A percentile compares a stretch with the other conserved stretches of the same genome.
Conservation (phyloP, 202 grass and related monocot genomes). For the Panicum hallii region DNA sequence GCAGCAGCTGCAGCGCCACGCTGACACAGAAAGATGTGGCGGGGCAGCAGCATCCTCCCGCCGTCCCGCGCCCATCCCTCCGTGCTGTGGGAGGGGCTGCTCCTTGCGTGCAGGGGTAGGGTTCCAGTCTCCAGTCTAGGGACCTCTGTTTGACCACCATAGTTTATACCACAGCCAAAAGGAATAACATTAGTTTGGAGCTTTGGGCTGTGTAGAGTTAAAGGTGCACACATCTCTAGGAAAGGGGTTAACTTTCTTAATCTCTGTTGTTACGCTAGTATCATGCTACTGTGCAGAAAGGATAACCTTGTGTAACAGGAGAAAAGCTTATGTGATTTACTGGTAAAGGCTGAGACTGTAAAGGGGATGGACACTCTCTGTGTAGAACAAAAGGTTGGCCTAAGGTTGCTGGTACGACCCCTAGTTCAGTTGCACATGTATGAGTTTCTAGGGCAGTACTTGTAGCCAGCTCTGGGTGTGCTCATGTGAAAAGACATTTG, state of each 20-base stretch:
- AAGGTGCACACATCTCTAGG: constrained; percentile 51
- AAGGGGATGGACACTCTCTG: constrained; percentile 8
- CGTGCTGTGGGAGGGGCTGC: neutral
- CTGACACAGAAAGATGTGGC: constrained; percentile 46
- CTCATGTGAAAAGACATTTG: constrained; percentile 22
- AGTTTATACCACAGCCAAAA: constrained; percentile 15
- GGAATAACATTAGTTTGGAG: constrained; percentile 15
- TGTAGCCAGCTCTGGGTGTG: neutral
- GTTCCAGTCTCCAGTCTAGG: constrained; percentile 46
- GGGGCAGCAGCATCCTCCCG: constrained; percentile 16
- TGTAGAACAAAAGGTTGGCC: neutral
- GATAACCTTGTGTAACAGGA: constrained; percentile 32
- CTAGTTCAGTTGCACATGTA: neutral
- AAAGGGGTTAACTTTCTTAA: neutral
- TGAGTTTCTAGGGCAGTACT: constrained; percentile 27
- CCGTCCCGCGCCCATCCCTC: constrained; percentile 20
- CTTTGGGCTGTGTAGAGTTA: constrained; percentile 35
- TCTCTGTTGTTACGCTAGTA: neutral
- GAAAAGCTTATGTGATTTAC: constrained; percentile 9
- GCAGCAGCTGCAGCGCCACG: neutral
- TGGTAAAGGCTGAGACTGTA: constrained; percentile 12
- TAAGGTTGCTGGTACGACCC: neutral
- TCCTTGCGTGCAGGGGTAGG: constrained; percentile 32
- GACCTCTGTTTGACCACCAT: constrained; percentile 61
- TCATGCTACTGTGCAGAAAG: neutral